phyloP scores from a whole-genome alignment of 1,284 basidiomycete species.

The Inonotus obliquus region DNA sequence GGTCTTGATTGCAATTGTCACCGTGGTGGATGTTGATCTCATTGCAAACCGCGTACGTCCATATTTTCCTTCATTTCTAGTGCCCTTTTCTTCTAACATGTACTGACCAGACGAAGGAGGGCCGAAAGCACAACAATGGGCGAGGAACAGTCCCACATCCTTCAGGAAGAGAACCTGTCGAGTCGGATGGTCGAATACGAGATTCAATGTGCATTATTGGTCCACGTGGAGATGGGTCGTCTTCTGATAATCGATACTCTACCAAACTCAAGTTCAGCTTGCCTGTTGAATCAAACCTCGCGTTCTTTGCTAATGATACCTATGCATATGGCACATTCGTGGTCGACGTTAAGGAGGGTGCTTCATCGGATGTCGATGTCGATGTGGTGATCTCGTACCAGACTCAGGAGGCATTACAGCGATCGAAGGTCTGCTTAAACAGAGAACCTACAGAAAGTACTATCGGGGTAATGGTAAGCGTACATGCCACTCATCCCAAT shows the following conservation, averaged over 20 bases:
- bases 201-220: too few relatives aligned
- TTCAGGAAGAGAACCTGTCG: too few relatives aligned
- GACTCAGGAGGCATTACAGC: slow-evolving; percentile 25
- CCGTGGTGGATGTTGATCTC: not conserved
- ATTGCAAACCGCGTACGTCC: not conserved
- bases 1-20: slow-evolving; percentile 4
- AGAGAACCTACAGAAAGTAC: slow-evolving; percentile 30
- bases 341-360: slow-evolving; percentile 25
- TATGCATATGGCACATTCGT: slow-evolving; percentile 26
- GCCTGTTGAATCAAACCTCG: slow-evolving; percentile 18
- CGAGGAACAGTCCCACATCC: too few relatives aligned
- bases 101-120: too few relatives aligned
- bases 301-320: slow-evolving; percentile 24
- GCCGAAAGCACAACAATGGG: too few relatives aligned
- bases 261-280: not conserved
- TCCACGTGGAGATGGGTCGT: not conserved
- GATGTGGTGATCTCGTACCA: slow-evolving; percentile 31
- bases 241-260: not conserved
- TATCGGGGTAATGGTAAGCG: slow-evolving; percentile 39
- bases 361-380: slow-evolving; percentile 26
- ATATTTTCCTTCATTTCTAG: too few relatives aligned
- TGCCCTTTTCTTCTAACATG: too few relatives aligned
- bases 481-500: not conserved
- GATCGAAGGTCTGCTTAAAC: slow-evolving; percentile 33
- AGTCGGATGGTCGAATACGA: too few relatives aligned